Conservation (phyloP, 1,139 yeast species). For the Cylindricascospora bacillispora region DNA sequence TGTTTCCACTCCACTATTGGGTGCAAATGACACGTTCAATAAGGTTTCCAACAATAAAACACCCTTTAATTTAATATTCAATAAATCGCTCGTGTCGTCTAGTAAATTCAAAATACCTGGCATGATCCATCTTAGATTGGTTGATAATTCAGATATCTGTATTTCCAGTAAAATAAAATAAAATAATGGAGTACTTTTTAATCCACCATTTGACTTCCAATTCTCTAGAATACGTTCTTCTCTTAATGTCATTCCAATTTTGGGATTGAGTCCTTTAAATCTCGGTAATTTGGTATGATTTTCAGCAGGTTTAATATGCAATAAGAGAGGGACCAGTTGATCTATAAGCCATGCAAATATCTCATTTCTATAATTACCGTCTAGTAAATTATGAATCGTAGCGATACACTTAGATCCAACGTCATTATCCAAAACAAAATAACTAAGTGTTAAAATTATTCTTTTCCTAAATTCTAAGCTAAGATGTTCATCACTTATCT, state of each 20-base stretch:
- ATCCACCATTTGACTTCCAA: slow-evolving; percentile 19
- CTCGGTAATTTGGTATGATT: too few species aligned
- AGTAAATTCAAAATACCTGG: slow-evolving; percentile 24
- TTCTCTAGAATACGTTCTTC: slow-evolving; percentile 12
- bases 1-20: slow-evolving; percentile 3
- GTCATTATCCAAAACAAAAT: too few species aligned
- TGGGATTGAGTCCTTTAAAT: slow-evolving; percentile 7
- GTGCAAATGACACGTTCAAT: slow-evolving; percentile 7
- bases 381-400: too few species aligned
- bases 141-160: slow-evolving; percentile 12
- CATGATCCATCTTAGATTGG: slow-evolving; percentile 23
- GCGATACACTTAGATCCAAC: too few species aligned
- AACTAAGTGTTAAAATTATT: too few species aligned
- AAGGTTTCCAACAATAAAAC: slow-evolving; percentile 12
- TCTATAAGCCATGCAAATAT: too few species aligned
- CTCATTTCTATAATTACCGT: too few species aligned
- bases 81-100: slow-evolving; percentile 20
- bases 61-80: slow-evolving; percentile 15
- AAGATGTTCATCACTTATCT: too few species aligned
- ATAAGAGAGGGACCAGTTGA: too few species aligned
- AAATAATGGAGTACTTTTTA: slow-evolving; percentile 18
- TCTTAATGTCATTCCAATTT: slow-evolving; percentile 10
- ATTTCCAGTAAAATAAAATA: slow-evolving; percentile 12
- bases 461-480: too few species aligned
- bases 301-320: too few species aligned